Base-by-base conservation (phyloP, 106 monocot genomes). In the Posidonia australis region DNA sequence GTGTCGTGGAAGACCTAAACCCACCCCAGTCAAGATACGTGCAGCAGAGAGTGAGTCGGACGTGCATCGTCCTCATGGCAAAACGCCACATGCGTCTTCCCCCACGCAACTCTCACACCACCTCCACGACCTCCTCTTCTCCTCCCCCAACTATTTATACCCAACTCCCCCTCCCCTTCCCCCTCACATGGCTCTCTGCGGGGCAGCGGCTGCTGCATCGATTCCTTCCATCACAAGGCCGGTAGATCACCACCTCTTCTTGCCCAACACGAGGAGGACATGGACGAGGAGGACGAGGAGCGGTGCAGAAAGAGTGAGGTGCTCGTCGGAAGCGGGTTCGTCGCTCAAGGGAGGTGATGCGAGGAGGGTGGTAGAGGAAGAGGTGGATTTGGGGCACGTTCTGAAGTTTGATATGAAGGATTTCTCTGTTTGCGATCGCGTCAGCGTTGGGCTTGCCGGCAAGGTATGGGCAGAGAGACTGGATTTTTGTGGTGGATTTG, bases 361-460 rank as follows among this genome's bases (percentile, higher is more conserved):
- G 27, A 30, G 48, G 60, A 21, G 47, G 18, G 59, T 60, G 54
- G 69, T 16, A 17, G 71, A 61, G 1, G 68, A 59, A 29, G 72
- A 72, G 9, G 64, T 49, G 51, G 82, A 72, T 47, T 54, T 71
- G 63, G 82, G 74, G 0, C 75, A 80, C 28, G 90, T 78, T 26
- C 26, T 70, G 51, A 84, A 65, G 78, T 98, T 98, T 65, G 62
- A 71, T 18, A 63, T 69, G 75, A 68, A 65, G 26, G 90, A 98
- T 70, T 98, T 98, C 72, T 72, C 53, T 5, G 45, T 87, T 17
- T 63, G 76, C 45, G 76, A 84, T 68, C 80, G 73, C 58, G 96
- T 98, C 47, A 98, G 90, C 72, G 63, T 87, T 27, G 96, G 96
- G 5, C 80, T 84, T 49, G 80, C 90, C 12, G 96, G 90, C 13